Conservation (phyloP, 495 filamentous ascomycete species). For the Tuber magnatum region DNA sequence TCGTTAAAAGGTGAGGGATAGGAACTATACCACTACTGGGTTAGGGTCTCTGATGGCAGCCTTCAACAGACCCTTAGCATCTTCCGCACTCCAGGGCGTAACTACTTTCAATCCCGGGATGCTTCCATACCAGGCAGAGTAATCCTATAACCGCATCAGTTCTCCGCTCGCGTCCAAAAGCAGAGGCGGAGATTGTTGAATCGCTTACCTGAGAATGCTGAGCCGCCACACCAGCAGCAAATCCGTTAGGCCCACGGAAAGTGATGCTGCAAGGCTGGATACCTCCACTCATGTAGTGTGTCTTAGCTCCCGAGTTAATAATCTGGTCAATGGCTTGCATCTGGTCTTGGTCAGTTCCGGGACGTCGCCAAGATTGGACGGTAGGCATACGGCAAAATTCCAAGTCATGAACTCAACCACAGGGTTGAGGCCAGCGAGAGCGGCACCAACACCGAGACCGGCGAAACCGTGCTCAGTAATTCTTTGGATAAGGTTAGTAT, state of each 20-base stretch:
- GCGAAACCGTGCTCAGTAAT: constrained; percentile 95
- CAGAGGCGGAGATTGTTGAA: not conserved
- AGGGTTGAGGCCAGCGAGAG: constrained; percentile 86
- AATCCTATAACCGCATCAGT: constrained; percentile 42
- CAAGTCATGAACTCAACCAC: constrained; percentile 95
- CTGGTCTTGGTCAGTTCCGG: constrained; percentile 18
- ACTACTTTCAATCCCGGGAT: constrained; percentile 97
- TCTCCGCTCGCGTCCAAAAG: not conserved
- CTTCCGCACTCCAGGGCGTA: constrained; percentile 88
- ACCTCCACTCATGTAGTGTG: constrained; percentile 98
- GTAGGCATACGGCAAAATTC: constrained; percentile 71
- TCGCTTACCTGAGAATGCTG: constrained; percentile 80
- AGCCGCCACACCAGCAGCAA: constrained; percentile 87
- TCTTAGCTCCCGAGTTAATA: constrained; percentile 98
- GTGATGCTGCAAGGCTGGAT: constrained; percentile 99
- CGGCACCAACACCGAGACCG: constrained; percentile 88
- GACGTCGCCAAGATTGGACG: constrained; percentile 1
- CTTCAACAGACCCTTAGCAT: constrained; percentile 96
- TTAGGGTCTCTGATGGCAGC: constrained; percentile 97
- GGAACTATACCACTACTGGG: constrained; percentile 63
- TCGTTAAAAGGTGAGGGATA: not conserved
- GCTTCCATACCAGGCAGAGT: constrained; percentile 95
- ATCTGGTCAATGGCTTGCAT: constrained; percentile 99
- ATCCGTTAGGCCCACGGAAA: constrained; percentile 97
- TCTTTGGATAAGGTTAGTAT: constrained; percentile 23